Evolutionary conservation across 2,329 filamentous ascomycete genomes (phyloP), one percentile per base, ranked within the genome.

Genomic region (Bipolaris victoriae): DNA sequence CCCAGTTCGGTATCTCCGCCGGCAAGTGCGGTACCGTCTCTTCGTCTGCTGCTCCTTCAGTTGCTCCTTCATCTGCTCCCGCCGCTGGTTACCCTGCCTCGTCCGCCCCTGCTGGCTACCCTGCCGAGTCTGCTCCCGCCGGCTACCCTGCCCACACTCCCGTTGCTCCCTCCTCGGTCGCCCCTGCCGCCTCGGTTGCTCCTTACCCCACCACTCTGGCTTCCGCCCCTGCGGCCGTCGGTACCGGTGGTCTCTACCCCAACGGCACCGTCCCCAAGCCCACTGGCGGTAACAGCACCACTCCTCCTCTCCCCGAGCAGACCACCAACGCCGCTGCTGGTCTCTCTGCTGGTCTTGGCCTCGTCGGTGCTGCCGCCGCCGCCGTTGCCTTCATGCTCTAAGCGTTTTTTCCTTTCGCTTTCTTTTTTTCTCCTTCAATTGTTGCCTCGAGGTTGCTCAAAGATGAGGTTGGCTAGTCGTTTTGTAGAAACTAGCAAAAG

Each of bases 1-100:
- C 83, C 57, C 85, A 88, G 74, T 88, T 88, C 78, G 86, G 86
- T 67, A 80, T 88, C 77, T 79, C 77, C 59, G 82, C 82, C 69
- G 63, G 71, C 44, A 57, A 72, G 52, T 76, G 66, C 63, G 36
- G 41, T 46, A 50, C 52, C 18, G 58, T 50, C 49, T 60, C 67
- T 26, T 71, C 70, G 47, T 60, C 64, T 29, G 40, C 52, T 39
- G 18, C 35, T 39, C 22, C 52, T n/a, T 39, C 41, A 16, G 58
- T 48, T 57, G 60, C 31, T 62, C 39, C 59, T 47, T 62, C 57
- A 53, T 57, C 65, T 52, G 53, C 52, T 49, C 57, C 41, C 7
- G 11, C 20, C 5, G 44, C n/a, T 18, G 45, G 33, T 24, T 49
- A 45, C 55, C 45, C 22, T 11, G 46, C 24, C 7, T 26, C 24